Conservation (phyloP, 2,329 filamentous ascomycete genomes). For the Knufia fluminis region DNA sequence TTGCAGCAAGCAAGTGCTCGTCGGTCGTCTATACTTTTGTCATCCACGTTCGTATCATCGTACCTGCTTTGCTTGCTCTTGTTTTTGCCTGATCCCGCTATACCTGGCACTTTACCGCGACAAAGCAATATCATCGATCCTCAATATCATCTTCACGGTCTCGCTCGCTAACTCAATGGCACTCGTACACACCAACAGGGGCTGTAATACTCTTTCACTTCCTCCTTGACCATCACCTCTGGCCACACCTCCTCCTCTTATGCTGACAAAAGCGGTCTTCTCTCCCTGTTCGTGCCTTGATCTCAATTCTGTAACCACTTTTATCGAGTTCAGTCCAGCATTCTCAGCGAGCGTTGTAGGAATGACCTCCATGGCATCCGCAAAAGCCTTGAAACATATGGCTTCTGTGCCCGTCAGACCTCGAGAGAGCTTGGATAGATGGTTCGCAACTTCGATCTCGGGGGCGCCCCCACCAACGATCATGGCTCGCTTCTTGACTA, state of each 20-base stretch:
- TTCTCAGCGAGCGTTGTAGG: slow-evolving; percentile 96
- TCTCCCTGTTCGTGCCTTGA: slow-evolving; percentile 92
- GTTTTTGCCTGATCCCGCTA: neutral
- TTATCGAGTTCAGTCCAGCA: slow-evolving; percentile 94
- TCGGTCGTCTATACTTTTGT: neutral
- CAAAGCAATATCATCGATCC: slow-evolving; percentile 59
- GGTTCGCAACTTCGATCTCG: slow-evolving; percentile 89
- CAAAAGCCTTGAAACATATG: slow-evolving; percentile 98
- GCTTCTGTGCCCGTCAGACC: slow-evolving; percentile 82
- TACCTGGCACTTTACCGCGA: slow-evolving; percentile 34
- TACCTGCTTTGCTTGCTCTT: neutral
- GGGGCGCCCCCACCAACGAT: slow-evolving; percentile 94
- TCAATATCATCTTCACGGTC: slow-evolving; percentile 90
- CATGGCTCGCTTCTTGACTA: slow-evolving; percentile 99
- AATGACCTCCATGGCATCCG: slow-evolving; percentile 93
- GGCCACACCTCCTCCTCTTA: slow-evolving; percentile 95
- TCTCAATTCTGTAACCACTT: slow-evolving; percentile 90
- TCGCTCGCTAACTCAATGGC: slow-evolving; percentile 94
- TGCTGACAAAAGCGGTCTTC: slow-evolving; percentile 93
- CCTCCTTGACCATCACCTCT: slow-evolving; percentile 62
- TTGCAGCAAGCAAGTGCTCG: too few relatives aligned
- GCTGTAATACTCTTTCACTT: slow-evolving; percentile 94
- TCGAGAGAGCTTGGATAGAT: slow-evolving; percentile 72
- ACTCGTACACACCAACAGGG: slow-evolving; percentile 90
- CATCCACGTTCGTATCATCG: neutral